Evolutionary conservation across 2,329 filamentous ascomycete genomes (phyloP).

Genomic region (Cladophialophora yegresii): DNA sequence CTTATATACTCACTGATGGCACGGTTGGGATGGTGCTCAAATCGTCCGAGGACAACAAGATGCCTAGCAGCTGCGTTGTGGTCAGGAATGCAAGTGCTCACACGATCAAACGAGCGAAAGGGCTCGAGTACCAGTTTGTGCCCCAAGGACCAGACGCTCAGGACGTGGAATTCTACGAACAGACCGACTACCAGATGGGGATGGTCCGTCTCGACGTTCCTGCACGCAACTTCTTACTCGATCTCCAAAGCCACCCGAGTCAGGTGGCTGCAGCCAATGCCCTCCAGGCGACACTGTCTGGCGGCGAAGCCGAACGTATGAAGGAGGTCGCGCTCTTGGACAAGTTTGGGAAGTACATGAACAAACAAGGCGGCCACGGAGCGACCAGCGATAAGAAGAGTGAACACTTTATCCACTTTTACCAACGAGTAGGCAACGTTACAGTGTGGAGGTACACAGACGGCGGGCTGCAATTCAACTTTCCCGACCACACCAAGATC

Average conservation of each 20-base stretch:
- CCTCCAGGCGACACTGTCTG: conserved; percentile 36
- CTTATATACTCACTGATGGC: conserved; percentile 54
- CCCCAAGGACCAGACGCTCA: conserved; percentile 40
- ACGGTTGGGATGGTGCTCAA: conserved; percentile 55
- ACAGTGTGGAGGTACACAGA: conserved; percentile 56
- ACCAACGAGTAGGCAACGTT: conserved; percentile 55
- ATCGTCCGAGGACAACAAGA: conserved; percentile 44
- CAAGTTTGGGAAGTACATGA: conserved; percentile 57
- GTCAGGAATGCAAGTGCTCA: conserved; percentile 51
- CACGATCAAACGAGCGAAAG: conserved; percentile 49
- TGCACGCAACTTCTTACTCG: conserved; percentile 43
- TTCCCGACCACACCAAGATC: conserved; percentile 56
- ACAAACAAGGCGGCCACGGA: conserved; percentile 49
- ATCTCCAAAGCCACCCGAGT: conserved; percentile 26
- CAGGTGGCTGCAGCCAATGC: conserved; percentile 35
- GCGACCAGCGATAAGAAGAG: conserved; percentile 40
- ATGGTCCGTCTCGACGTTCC: conserved; percentile 47
- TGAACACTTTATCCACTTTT: conserved; percentile 52
- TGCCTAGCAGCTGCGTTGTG: conserved; percentile 50
- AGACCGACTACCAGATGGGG: conserved; percentile 44
- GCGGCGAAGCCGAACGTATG: conserved; percentile 50
- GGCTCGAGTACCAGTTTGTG: conserved; percentile 48
- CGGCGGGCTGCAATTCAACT: conserved; percentile 55
- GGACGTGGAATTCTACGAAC: conserved; percentile 53
- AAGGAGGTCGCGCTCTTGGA: conserved; percentile 53